A percentile compares a stretch with the other conserved stretches of the same genome.
These are phyloP conservation scores for Globisporangium echinulatum DNA, from an alignment of 352 stramenopile species.

Conservation along the genomic window DNA sequence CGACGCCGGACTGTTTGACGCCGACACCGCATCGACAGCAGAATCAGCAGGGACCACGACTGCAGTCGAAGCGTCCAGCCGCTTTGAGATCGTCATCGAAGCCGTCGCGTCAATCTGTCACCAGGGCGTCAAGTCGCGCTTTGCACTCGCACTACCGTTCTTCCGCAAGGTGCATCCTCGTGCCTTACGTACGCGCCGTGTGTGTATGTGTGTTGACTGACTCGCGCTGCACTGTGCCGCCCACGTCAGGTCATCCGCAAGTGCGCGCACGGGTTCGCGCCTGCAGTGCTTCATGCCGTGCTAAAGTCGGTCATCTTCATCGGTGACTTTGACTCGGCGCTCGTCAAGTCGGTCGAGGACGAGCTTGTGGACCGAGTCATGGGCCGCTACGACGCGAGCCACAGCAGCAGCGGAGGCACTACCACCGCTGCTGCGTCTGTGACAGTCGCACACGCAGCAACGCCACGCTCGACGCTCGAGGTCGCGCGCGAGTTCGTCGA, in stretches of 20 bases:
- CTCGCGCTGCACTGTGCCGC: neutral
- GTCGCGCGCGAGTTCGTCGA: slow-evolving; percentile 36
- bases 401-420: slow-evolving; percentile 6
- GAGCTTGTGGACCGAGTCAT: slow-evolving; percentile 74
- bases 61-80: slow-evolving; percentile 18
- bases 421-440: too few relatives aligned
- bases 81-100: slow-evolving; percentile 51
- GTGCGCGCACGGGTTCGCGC: slow-evolving; percentile 25
- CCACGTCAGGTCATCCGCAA: slow-evolving; percentile 42
- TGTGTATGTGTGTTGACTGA: neutral
- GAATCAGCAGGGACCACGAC: too few relatives aligned
- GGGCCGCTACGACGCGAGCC: slow-evolving; percentile 49
- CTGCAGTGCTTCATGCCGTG: slow-evolving; percentile 51
- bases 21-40: slow-evolving; percentile 1
- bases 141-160: slow-evolving; percentile 48
- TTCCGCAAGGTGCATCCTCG: slow-evolving; percentile 48
- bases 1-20: slow-evolving; percentile 51
- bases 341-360: slow-evolving; percentile 61
- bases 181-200: too few relatives aligned
- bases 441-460: neutral
- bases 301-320: slow-evolving; percentile 75
- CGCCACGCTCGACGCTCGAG: slow-evolving; percentile 11
- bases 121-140: slow-evolving; percentile 70
- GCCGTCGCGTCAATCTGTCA: slow-evolving; percentile 66
- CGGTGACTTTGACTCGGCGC: slow-evolving; percentile 56